Percentiles rank a stretch among this genome's conserved stretches.
These are phyloP conservation scores for Fusarium goolgardi DNA, from an alignment of 2,329 filamentous ascomycete species.

Conservation along the genomic window DNA sequence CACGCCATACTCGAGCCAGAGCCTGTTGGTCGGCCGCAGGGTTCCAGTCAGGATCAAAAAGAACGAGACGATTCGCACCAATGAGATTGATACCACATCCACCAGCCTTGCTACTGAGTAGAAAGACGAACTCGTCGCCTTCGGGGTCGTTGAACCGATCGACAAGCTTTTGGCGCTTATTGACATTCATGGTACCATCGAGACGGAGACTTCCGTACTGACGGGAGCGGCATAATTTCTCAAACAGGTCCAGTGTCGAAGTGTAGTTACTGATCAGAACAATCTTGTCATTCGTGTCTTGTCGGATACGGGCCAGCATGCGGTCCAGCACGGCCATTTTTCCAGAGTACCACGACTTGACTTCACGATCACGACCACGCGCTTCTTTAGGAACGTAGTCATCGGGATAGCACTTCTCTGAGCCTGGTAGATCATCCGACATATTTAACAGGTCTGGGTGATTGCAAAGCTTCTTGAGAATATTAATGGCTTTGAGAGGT, in stretches of 20 bases:
- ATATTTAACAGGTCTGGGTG: conserved; percentile 93
- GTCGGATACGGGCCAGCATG: conserved; percentile 94
- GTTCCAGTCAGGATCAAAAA: conserved; percentile 99
- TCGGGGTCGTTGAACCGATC: conserved; percentile 97
- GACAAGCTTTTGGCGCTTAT: conserved; percentile 95
- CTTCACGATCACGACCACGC: conserved; percentile 87
- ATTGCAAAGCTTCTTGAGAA: conserved; percentile 98
- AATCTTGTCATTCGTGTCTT: conserved; percentile 98
- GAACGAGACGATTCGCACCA: conserved; percentile 90
- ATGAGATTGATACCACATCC: conserved; percentile 97
- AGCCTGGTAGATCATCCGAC: conserved; percentile 84
- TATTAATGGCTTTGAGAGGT: conserved; percentile 93
- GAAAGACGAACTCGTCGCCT: conserved; percentile 89
- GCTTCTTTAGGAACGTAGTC: conserved; percentile 91
- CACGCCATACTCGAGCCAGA: conserved; percentile 96
- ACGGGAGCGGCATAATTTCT: conserved; percentile 85
- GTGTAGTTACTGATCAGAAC: conserved; percentile 99
- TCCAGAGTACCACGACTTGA: conserved; percentile 96
- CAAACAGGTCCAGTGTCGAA: conserved; percentile 93
- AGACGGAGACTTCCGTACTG: conserved; percentile 88
- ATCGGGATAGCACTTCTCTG: conserved; percentile 81
- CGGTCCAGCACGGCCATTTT: conserved; percentile 99
- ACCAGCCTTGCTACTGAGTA: conserved; percentile 96
- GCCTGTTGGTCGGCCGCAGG: conserved; percentile 98
- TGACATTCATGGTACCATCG: conserved; percentile 97